phyloP scores from a whole-genome alignment of 148 eudicot species.

The Dianthus caryophyllus region DNA sequence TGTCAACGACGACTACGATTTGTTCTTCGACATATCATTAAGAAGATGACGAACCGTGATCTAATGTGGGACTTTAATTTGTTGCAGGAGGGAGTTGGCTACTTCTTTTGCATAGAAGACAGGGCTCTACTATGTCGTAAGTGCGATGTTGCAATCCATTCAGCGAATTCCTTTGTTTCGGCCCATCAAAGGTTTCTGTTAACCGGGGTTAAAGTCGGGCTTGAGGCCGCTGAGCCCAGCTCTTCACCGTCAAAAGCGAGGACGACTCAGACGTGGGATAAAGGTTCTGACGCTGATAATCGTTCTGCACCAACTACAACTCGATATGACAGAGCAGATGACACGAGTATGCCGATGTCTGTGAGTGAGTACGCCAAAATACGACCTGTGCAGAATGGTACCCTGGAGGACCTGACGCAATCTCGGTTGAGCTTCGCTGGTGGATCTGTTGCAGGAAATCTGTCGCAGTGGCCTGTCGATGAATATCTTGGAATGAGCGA shows the following conservation, averaged over 20 bases:
- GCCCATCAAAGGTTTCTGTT: constrained; percentile 83
- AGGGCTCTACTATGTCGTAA: constrained; percentile 86
- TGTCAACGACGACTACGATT: no score
- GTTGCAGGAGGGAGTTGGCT: constrained; percentile 80
- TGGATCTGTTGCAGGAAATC: constrained; percentile 56
- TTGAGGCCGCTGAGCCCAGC: constrained; percentile 46
- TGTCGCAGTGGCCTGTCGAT: constrained; percentile 66
- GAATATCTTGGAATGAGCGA: constrained; percentile 58
- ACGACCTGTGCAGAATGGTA: constrained; percentile 39
- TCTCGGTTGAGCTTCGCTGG: constrained; percentile 44
- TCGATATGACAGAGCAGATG: constrained; percentile 30
- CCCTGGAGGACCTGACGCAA: constrained; percentile 38
- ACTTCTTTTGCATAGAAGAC: constrained; percentile 94
- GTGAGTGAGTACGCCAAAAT: constrained; percentile 40
- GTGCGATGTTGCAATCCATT: constrained; percentile 86
- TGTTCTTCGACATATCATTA: no score
- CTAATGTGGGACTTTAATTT: not conserved
- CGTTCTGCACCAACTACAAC: constrained; percentile 28
- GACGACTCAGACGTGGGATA: constrained; percentile 44
- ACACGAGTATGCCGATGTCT: constrained; percentile 33
- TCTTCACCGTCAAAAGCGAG: constrained; percentile 51
- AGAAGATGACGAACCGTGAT: constrained; percentile 3
- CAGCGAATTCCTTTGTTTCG: constrained; percentile 58
- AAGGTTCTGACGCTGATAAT: constrained; percentile 39
- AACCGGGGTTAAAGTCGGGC: constrained; percentile 88